Evolutionary conservation across 2,329 filamentous ascomycete genomes (phyloP), one percentile per base, ranked within the genome.

Genomic region (Pyrenochaeta sp.): DNA sequence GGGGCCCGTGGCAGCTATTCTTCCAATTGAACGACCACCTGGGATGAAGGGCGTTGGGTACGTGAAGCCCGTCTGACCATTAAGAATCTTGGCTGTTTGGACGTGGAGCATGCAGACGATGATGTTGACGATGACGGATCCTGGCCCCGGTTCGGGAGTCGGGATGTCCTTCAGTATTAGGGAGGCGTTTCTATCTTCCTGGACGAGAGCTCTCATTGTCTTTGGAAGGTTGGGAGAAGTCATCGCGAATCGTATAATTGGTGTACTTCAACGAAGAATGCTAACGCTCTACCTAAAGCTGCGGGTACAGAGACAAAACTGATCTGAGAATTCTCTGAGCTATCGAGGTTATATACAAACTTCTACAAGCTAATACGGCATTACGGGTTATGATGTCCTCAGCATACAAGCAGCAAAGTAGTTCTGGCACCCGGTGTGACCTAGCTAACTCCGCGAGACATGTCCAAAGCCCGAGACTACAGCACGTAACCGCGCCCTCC

Each of bases 81-180:
- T 37, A 37, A 54, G 19, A 58, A 61, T 34, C 1, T 62, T 65
- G 0, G 25, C 47, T 4, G 25, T 19, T 7, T 47, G 40, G 5
- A 50, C 46, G 37, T 51, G 40, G 1, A 56, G 47, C 36, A 54
- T 32, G 9, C 78, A 73, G 0, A 71, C 73, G 9, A 78, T 60
- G 37, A 83, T 63, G 15, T 71, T 75, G 32, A 82, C 69, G 12
- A 82, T 54, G 10, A 75, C 79, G 12, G 67, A 76, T 28, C 80
- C 80, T 2, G 71, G 62, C 2, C 49, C 67, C 0, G 71, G 57
- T 28, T 65, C 13, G 0, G 76, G 79, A 2, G 69, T 78, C 34
- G 74, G 64, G 6, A 55, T 32, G 1, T 65, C 65, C 51, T 77
- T 64, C 28, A 79, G 56, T 6, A 59, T 49, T 15, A 77, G 58